These are phyloP conservation scores for Ilyonectria sp. DNA, from an alignment of 2,329 filamentous ascomycete species.

Conservation along the genomic window DNA sequence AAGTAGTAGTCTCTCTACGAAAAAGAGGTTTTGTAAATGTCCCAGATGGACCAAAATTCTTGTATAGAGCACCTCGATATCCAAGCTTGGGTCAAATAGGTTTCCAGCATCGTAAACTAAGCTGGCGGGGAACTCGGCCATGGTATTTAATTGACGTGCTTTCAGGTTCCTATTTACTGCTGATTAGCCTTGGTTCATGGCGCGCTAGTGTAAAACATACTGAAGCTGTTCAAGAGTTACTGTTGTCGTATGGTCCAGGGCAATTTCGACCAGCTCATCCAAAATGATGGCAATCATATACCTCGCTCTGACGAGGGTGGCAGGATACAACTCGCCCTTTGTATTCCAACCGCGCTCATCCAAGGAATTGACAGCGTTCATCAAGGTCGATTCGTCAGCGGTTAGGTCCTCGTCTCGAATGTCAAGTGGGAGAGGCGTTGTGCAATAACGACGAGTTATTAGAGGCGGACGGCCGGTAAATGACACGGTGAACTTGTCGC, in stretches of 20 bases:
- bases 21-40: slow-evolving; percentile 28
- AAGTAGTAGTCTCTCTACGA: slow-evolving; percentile 29
- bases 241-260: slow-evolving; percentile 55
- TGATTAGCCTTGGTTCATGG: slow-evolving; percentile 5
- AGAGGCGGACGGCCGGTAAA: slow-evolving; percentile 61
- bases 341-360: slow-evolving; percentile 22
- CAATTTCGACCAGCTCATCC: slow-evolving; percentile 73
- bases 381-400: slow-evolving; percentile 4
- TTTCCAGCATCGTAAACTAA: slow-evolving; percentile 15
- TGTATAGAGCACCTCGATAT: slow-evolving; percentile 2
- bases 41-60: slow-evolving; percentile 24
- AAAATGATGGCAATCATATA: slow-evolving; percentile 64
- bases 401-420: slow-evolving; percentile 18
- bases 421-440: slow-evolving; percentile 22
- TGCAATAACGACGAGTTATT: slow-evolving; percentile 12
- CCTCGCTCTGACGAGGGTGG: slow-evolving; percentile 63
- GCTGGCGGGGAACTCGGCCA: slow-evolving; percentile 17
- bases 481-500: slow-evolving; percentile 56
- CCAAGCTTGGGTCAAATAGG: neutral
- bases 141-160: slow-evolving; percentile 7
- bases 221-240: slow-evolving; percentile 35
- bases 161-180: slow-evolving; percentile 19
- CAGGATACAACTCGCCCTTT: slow-evolving; percentile 52
- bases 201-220: slow-evolving; percentile 24
- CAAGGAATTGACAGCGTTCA: neutral